Evolutionary conservation across 148 eudicot species (phyloP), one percentile per base, ranked within the genome.

Genomic region (Vaccinium macrocarpon): DNA sequence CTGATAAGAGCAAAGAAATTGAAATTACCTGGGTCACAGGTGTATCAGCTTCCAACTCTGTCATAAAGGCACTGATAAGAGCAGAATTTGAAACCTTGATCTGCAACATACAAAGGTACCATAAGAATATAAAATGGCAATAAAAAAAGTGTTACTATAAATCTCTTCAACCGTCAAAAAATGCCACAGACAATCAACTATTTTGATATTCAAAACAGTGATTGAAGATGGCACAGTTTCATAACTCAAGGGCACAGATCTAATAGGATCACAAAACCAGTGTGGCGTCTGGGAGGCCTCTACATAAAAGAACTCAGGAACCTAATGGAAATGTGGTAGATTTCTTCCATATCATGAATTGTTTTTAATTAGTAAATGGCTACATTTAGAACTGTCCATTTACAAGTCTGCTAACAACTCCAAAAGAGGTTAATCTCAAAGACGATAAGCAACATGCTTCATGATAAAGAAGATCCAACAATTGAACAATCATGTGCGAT

Each of bases 41-140:
- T 75, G 97, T 62, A 88, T 95, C 99, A 75, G 95, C 87, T 84
- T 97, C 97, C 89, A 95, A 86, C 82, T 92, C 96, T 50, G 98
- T 97, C 99, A 97, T 97, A 53, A 93, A 93, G 74, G 99, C 98
- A 87, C 98, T 97, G 85, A 95, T 90, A 62, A 97, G 97, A 78
- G 98, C 96, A 68, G 97, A 97, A 87, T 97, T 97, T 21, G 99
- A 95, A 82, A 97, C 99, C 87, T 97, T 93, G 48, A 95, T 97
- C 99, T 95, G 92, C 86, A 78, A 80, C 76, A 62, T 2, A 78
- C 56, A 83, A 80, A 52, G 11, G 42, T 42, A 75, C 57, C 10
- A 18, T 66, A 52, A 87, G 27, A 62, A 79, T 48, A 13, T 6
- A 32, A 35, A 35, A 55, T 27, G 23, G 46, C 61, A 27, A 2